These are phyloP conservation scores for Arctium minus DNA, from an alignment of 129 eudicot genomes.

Conservation along the genomic window DNA sequence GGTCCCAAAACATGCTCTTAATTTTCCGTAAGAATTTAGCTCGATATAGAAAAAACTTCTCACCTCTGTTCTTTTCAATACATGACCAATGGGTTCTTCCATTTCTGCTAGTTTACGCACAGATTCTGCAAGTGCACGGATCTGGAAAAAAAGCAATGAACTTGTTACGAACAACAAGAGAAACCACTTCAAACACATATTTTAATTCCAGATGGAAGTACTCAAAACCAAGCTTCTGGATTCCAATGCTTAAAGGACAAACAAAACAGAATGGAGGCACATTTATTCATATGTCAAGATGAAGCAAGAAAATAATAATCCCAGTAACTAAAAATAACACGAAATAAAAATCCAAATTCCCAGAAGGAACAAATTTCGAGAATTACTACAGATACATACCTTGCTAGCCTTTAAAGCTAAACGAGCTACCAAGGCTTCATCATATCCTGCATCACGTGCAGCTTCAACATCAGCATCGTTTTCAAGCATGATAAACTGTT, in stretches of 20 bases:
- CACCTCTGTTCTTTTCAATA: conserved; percentile 83
- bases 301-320: neutral
- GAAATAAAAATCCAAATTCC: neutral
- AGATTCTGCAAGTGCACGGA: conserved; percentile 69
- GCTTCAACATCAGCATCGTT: conserved; percentile 74
- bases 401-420: conserved; percentile 64
- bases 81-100: conserved; percentile 86
- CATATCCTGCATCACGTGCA: conserved; percentile 64
- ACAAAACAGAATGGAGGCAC: neutral
- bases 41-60: neutral
- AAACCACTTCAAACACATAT: neutral
- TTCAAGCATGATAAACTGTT: conserved; percentile 45
- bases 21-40: neutral
- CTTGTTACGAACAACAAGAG: conserved; percentile 3
- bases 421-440: conserved; percentile 67
- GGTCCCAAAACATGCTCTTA: neutral
- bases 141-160: conserved; percentile 35
- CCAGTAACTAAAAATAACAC: neutral
- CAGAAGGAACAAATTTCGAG: neutral
- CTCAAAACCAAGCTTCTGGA: no score
- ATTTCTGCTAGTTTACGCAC: conserved; percentile 74
- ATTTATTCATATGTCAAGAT: neutral
- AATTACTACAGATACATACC: conserved; percentile 33
- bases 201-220: neutral
- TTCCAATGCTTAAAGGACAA: no score